These are phyloP conservation scores for Aphanomyces invadans DNA, from an alignment of 352 stramenopile species.

Conservation along the genomic window DNA sequence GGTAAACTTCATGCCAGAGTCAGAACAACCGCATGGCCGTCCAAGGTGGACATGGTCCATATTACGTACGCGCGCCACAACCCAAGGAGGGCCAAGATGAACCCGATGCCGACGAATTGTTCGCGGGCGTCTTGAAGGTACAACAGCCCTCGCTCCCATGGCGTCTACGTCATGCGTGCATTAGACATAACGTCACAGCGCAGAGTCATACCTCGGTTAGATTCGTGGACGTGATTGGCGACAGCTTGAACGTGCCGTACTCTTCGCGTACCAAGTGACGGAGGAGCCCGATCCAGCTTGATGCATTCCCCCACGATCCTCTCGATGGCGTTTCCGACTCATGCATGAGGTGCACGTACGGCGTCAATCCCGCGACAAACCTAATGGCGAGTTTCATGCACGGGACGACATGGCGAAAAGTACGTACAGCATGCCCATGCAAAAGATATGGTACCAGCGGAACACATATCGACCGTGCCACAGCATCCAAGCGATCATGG, in stretches of 20 bases:
- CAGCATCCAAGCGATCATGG: constrained; percentile 39
- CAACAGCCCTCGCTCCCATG: constrained; percentile 6
- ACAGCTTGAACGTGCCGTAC: constrained; percentile 74
- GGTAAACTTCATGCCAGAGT: too few relatives aligned
- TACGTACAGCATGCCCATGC: not conserved
- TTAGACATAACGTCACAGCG: not conserved
- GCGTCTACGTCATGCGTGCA: not conserved
- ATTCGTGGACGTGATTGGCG: constrained; percentile 34
- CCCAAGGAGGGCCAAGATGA: constrained; percentile 16
- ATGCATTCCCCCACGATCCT: constrained; percentile 68
- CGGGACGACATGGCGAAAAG: too few relatives aligned
- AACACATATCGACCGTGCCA: constrained; percentile 15
- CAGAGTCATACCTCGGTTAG: constrained; percentile 20
- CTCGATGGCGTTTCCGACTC: constrained; percentile 26
- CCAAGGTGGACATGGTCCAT: too few relatives aligned
- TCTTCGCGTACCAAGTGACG: constrained; percentile 62
- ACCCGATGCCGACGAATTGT: constrained; percentile 18
- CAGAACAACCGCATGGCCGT: too few relatives aligned
- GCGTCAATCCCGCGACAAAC: constrained; percentile 40
- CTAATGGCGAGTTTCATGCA: not conserved
- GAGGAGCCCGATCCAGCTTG: constrained; percentile 49
- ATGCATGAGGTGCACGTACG: constrained; percentile 32
- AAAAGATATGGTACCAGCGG: constrained; percentile 11
- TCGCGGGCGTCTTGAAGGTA: constrained; percentile 21
- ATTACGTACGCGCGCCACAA: constrained; percentile 15